Conservation (phyloP, 2,329 filamentous ascomycete species). For the Cadophora sp. region DNA sequence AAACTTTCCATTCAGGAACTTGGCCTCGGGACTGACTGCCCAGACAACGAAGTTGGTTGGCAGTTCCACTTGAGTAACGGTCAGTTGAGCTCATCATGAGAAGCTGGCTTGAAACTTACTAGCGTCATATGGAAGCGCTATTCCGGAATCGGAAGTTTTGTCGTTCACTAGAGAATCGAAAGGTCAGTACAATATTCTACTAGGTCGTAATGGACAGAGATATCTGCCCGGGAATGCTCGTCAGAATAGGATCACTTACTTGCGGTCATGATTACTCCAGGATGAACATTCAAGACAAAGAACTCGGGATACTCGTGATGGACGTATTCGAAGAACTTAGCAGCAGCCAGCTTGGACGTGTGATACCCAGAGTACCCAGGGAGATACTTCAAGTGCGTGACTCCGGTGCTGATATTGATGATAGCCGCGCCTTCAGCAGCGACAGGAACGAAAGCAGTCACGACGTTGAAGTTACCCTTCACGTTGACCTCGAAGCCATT, state of each 20-base stretch:
- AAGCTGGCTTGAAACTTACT: slow-evolving; percentile 6
- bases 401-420: slow-evolving; percentile 22
- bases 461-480: slow-evolving; percentile 23
- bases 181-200: background rate
- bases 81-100: background rate
- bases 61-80: background rate
- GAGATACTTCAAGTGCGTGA: slow-evolving; percentile 16
- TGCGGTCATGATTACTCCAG: slow-evolving; percentile 17
- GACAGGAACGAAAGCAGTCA: slow-evolving; percentile 20
- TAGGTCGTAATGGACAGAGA: background rate
- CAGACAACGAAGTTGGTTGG: slow-evolving; percentile 18
- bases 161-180: background rate
- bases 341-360: slow-evolving; percentile 50
- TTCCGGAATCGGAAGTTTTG: background rate
- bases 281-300: slow-evolving; percentile 46
- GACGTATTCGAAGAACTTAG: slow-evolving; percentile 52
- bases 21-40: slow-evolving; percentile 44
- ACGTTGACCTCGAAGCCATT: slow-evolving; percentile 28
- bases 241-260: slow-evolving; percentile 2
- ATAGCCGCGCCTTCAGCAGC: slow-evolving; percentile 18
- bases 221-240: background rate
- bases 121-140: slow-evolving; percentile 5
- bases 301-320: slow-evolving; percentile 49
- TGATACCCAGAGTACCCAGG: slow-evolving; percentile 28
- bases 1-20: slow-evolving; percentile 53